Base-by-base conservation (phyloP, 495 filamentous ascomycete species). In the Chaetomidium leptoderma region DNA sequence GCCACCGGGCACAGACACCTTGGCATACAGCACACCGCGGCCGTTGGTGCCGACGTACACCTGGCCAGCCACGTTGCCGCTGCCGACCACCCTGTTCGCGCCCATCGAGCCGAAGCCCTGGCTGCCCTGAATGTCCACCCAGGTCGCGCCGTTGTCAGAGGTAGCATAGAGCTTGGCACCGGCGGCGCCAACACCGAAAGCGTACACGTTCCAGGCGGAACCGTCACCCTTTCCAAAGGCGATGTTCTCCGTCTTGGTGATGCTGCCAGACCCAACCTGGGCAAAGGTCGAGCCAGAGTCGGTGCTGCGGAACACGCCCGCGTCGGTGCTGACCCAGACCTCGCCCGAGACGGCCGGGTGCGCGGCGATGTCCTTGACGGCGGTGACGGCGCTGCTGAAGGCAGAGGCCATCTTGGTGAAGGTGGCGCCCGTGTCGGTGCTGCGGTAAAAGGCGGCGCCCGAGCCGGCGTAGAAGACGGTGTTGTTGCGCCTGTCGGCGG, bases 21-120 rank as follows among this genome's bases (percentile, higher is more conserved):
- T 63, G 11, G 71, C 80, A 58, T 76, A 82, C 29, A 84, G 74
- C 6, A 82, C 80, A 36, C 81, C 81, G 3, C 81, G 73, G 0
- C 82, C 82, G 44, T 84, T 84, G 0, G 81, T 84, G 1, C 81
- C 82, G 32, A 84, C 71, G 56, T 78, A 83, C 0, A 85, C 81
- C 56, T 76, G 76, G 19, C 78, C 78, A 23, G 73, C 74, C 8
- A 72, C 71, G 26, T 77, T 78, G 53, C 72, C 71, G 58, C 77
- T 80, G 14, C 78, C 80, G 13, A 71, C 74, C 14, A 82, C 64
- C 52, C 66, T 72, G 56, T 74, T 77, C 35, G 68, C 63, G 51
- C 71, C 67, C 7, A 80, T 73, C 6, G 74, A 62, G 7, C 80
- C 81, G 57, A 83, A 82, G 3, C 80, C 78, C 53, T 83, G 78